These are phyloP conservation scores for Noccaea caerulescens DNA, from an alignment of 345 rosid genomes.

Conservation along the genomic window DNA sequence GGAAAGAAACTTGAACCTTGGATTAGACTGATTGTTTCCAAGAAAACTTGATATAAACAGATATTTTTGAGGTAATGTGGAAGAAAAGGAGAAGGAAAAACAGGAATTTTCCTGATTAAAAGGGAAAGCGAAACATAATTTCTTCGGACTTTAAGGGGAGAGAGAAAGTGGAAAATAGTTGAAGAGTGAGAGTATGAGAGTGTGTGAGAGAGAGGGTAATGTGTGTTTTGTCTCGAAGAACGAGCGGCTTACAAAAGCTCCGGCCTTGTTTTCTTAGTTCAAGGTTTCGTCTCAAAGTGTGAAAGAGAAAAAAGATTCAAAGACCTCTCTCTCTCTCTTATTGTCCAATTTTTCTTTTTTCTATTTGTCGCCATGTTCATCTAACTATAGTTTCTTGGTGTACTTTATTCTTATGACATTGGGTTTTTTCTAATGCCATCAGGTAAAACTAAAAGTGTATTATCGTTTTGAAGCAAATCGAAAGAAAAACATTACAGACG, in stretches of 20 bases:
- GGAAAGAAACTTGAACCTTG: conserved; percentile 15
- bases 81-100: conserved; percentile 27
- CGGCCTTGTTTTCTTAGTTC: conserved; percentile 39
- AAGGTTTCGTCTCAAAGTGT: conserved; percentile 41
- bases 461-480: background rate
- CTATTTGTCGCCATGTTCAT: conserved; percentile 27
- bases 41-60: background rate
- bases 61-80: conserved; percentile 27
- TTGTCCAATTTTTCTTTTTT: conserved; percentile 1
- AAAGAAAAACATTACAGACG: background rate
- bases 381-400: conserved; percentile 30
- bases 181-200: conserved; percentile 28
- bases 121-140: conserved; percentile 45
- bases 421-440: conserved; percentile 27
- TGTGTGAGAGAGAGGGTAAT: conserved; percentile 8
- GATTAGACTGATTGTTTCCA: conserved; percentile 17
- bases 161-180: conserved; percentile 34
- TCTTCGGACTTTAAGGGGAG: conserved; percentile 38
- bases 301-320: conserved; percentile 33
- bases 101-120: conserved; percentile 40
- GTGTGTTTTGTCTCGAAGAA: conserved; percentile 46
- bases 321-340: conserved; percentile 29
- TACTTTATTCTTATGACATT: conserved; percentile 18
- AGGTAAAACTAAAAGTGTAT: conserved; percentile 11
- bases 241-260: conserved; percentile 46